phyloP scores from a whole-genome alignment of 2,329 filamentous ascomycete genomes.

The Phyllosticta ampelicida region DNA sequence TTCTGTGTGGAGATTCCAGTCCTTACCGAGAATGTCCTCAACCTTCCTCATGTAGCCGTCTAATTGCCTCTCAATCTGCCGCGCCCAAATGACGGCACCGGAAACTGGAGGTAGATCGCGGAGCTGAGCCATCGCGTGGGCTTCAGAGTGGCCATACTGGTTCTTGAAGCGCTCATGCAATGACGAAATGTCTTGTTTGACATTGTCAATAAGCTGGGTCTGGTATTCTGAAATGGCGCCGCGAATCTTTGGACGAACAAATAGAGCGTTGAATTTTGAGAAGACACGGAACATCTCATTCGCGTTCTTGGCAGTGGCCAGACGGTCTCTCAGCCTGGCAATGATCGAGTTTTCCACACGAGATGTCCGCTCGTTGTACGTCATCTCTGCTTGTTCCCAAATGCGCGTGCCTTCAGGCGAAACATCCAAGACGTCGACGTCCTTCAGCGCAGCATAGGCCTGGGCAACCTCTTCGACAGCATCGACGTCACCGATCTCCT shows the following conservation, averaged over 20 bases:
- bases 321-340: slow-evolving; percentile 76
- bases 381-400: slow-evolving; percentile 89
- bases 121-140: slow-evolving; percentile 94
- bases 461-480: slow-evolving; percentile 93
- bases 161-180: slow-evolving; percentile 97
- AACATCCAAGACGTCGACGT: slow-evolving; percentile 91
- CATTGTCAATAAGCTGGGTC: slow-evolving; percentile 93
- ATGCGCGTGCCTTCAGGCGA: slow-evolving; percentile 77
- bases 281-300: slow-evolving; percentile 99
- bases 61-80: slow-evolving; percentile 92
- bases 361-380: slow-evolving; percentile 94
- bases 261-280: slow-evolving; percentile 98
- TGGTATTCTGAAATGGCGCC: slow-evolving; percentile 98
- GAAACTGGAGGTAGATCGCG: slow-evolving; percentile 92
- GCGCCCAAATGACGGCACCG: slow-evolving; percentile 93
- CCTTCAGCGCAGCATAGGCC: slow-evolving; percentile 86
- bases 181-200: slow-evolving; percentile 87
- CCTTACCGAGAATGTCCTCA: slow-evolving; percentile 89
- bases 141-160: slow-evolving; percentile 96
- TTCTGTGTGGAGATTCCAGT: slow-evolving; percentile 90
- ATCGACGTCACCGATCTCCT: slow-evolving; percentile 95
- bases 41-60: slow-evolving; percentile 98
- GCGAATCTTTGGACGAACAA: slow-evolving; percentile 97
- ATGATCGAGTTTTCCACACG: slow-evolving; percentile 99
- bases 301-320: slow-evolving; percentile 91